These are phyloP conservation scores for Mucor saturninus DNA, from an alignment of 371 early-diverging fungal species.

Conservation along the genomic window DNA sequence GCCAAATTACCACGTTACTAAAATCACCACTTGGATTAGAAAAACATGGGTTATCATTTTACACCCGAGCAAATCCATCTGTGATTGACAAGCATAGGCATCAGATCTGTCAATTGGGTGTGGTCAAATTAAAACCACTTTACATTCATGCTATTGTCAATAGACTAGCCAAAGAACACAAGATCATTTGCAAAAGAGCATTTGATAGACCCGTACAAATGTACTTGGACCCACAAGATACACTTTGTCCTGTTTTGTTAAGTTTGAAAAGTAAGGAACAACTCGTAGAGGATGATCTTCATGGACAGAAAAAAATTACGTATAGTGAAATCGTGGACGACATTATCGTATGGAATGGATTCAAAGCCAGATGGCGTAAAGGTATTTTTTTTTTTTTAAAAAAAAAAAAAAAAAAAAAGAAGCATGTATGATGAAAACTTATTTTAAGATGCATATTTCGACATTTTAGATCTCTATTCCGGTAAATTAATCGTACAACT, in stretches of 20 bases:
- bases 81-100: not conserved
- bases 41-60: conserved; percentile 11
- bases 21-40: not conserved
- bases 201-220: conserved; percentile 27
- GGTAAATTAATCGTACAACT: conserved; percentile 20
- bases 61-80: conserved; percentile 5
- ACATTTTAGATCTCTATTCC: conserved; percentile 8
- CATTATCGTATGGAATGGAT: conserved; percentile 36
- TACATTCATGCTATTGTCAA: conserved; percentile 6
- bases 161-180: not conserved
- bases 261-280: conserved; percentile 19
- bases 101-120: conserved; percentile 4
- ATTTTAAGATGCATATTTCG: too few relatives aligned
- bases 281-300: conserved; percentile 21
- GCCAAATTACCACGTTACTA: not conserved
- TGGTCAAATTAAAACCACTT: conserved; percentile 4
- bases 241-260: conserved; percentile 17
- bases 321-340: conserved; percentile 32
- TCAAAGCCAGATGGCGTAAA: conserved; percentile 36
- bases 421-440: too few relatives aligned
- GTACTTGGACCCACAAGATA: conserved; percentile 21
- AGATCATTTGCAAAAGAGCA: conserved; percentile 9
- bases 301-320: conserved; percentile 14
- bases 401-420: too few relatives aligned
- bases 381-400: conserved; percentile 9